A percentile compares a stretch with the other conserved stretches of the same genome.
Conservation (phyloP, 441 rosid species). For the Pelargonium cotyledonis region DNA sequence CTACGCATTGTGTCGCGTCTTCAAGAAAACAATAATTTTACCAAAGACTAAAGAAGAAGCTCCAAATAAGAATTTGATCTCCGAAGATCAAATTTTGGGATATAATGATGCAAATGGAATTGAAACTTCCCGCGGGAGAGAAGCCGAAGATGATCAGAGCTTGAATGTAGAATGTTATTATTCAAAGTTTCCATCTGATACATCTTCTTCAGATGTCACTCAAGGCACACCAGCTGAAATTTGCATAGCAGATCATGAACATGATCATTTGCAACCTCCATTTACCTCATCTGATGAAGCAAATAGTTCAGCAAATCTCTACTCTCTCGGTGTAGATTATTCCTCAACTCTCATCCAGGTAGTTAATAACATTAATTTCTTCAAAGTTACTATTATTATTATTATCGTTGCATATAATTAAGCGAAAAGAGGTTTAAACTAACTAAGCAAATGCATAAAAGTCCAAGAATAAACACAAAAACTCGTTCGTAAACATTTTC, state of each 20-base stretch:
- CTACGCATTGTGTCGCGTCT: constrained; percentile 65
- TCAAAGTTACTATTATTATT: background rate
- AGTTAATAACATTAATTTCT: constrained; percentile 9
- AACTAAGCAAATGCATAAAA: too few species aligned
- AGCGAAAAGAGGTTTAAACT: too few species aligned
- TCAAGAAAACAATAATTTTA: constrained; percentile 55
- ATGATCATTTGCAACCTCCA: constrained; percentile 26
- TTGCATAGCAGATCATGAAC: background rate
- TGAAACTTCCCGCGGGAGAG: constrained; percentile 20
- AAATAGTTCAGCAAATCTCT: constrained; percentile 33
- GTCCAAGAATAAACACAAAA: too few species aligned
- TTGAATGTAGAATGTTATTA: constrained; percentile 18
- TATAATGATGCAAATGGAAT: constrained; percentile 13
- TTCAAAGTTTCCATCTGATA: constrained; percentile 36
- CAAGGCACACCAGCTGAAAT: constrained; percentile 36
- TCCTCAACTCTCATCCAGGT: constrained; percentile 37
- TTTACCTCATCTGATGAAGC: constrained; percentile 42
- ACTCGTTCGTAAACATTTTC: too few species aligned
- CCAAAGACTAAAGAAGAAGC: constrained; percentile 39
- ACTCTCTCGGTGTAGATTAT: constrained; percentile 27
- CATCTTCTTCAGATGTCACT: constrained; percentile 66
- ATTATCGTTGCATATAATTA: too few species aligned
- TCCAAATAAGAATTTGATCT: constrained; percentile 7
- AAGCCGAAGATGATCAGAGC: constrained; percentile 30
- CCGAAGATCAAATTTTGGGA: constrained; percentile 20